Percentiles rank a stretch among this genome's conserved stretches.
Conservation (phyloP, 129 eudicot species). For the Escallonia herrerae region DNA sequence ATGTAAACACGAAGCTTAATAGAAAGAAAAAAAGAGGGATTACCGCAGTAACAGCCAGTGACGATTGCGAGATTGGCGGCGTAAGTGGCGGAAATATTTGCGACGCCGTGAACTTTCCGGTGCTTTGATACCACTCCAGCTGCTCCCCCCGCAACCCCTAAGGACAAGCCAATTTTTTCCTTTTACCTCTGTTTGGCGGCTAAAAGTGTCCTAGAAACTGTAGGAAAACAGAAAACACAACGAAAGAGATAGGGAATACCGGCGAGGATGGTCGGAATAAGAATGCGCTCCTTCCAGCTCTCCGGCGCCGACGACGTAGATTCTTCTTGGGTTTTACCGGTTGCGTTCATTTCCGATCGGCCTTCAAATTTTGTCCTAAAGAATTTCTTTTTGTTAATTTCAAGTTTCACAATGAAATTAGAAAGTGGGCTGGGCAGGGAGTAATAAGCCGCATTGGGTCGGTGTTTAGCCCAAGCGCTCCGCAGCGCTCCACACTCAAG, state of each 20-base stretch:
- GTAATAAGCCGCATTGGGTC: too few relatives aligned
- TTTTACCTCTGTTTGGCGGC: neutral
- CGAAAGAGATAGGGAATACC: conserved; percentile 25
- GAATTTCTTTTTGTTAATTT: too few relatives aligned
- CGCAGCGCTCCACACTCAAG: too few relatives aligned
- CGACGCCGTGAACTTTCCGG: conserved; percentile 57
- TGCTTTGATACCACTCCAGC: conserved; percentile 67
- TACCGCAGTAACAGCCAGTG: conserved; percentile 90
- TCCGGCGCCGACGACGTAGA: conserved; percentile 17
- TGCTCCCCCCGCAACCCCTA: conserved; percentile 77
- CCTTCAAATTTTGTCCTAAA: neutral
- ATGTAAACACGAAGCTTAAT: too few relatives aligned
- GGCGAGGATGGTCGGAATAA: conserved; percentile 64
- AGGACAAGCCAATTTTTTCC: neutral
- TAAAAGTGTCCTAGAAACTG: neutral
- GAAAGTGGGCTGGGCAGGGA: too few relatives aligned
- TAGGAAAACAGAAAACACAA: neutral
- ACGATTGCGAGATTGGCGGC: conserved; percentile 87
- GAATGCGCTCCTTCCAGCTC: conserved; percentile 47
- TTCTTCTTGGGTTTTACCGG: conserved; percentile 36
- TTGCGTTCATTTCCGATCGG: conserved; percentile 24
- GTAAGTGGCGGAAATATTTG: conserved; percentile 67
- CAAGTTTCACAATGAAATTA: too few relatives aligned
- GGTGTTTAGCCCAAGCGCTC: too few relatives aligned
- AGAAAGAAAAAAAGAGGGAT: conserved; percentile 10